A percentile compares a stretch with the other conserved stretches of the same genome.
phyloP scores from a whole-genome alignment of 2,329 filamentous ascomycete species.

The Stylonectria norvegica region DNA sequence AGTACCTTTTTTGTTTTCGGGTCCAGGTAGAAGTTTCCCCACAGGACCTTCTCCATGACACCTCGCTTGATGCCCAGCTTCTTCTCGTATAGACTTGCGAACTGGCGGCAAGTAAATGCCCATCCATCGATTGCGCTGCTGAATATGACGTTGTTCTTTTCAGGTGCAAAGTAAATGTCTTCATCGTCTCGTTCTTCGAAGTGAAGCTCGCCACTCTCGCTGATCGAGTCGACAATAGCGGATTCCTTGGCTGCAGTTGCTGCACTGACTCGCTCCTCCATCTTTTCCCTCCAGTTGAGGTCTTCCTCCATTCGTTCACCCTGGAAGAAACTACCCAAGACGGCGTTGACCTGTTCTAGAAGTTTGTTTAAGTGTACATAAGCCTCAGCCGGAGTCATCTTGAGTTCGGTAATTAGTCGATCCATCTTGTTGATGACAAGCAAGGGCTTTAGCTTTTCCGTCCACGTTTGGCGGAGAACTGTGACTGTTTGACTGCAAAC shows the following conservation, averaged over 20 bases:
- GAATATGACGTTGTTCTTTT: conserved; percentile 99
- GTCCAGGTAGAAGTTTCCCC: conserved; percentile 95
- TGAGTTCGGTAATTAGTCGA: conserved; percentile 85
- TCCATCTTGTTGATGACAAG: conserved; percentile 99
- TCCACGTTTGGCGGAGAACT: conserved; percentile 90
- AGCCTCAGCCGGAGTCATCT: conserved; percentile 87
- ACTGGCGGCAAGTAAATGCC: conserved; percentile 96
- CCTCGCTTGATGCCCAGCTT: conserved; percentile 92
- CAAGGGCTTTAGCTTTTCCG: conserved; percentile 89
- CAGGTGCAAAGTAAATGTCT: conserved; percentile 95
- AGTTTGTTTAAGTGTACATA: conserved; percentile 86
- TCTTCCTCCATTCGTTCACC: conserved; percentile 99
- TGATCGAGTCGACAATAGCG: conserved; percentile 44
- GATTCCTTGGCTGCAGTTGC: conserved; percentile 61
- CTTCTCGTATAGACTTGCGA: conserved; percentile 89
- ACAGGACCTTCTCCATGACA: conserved; percentile 86
- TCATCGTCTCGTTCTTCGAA: conserved; percentile 94
- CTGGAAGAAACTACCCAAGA: conserved; percentile 95
- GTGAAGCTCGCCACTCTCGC: conserved; percentile 56
- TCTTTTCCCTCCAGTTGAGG: conserved; percentile 87
- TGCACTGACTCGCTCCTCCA: conserved; percentile 80
- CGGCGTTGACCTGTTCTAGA: conserved; percentile 93
- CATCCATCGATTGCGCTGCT: conserved; percentile 97
- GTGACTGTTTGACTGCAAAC: conserved; percentile 99
- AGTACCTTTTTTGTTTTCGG: conserved; percentile 95